phyloP scores from a whole-genome alignment of 1,284 basidiomycete species.

The Sphagnurus paluster region DNA sequence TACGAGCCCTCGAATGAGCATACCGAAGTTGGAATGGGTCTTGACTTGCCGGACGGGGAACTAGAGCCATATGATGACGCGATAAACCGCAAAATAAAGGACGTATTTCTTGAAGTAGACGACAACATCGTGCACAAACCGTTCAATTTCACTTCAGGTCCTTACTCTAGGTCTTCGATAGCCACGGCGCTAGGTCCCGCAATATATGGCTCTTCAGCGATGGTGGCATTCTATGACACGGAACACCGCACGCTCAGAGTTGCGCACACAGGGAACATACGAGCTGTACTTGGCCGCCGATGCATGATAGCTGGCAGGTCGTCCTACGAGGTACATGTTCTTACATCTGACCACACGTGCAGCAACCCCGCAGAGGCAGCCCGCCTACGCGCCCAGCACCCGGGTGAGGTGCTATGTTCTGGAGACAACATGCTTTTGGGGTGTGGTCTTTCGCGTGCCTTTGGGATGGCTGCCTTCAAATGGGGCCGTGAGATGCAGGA shows the following conservation, averaged over 20 bases:
- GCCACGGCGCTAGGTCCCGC: slow-evolving; percentile 19
- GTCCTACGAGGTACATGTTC: slow-evolving; percentile 50
- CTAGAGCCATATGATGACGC: slow-evolving; percentile 17
- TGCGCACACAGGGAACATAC: slow-evolving; percentile 57
- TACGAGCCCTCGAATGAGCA: slow-evolving; percentile 9
- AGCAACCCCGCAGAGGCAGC: slow-evolving; percentile 29
- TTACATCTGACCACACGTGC: slow-evolving; percentile 55
- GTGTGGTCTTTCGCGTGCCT: slow-evolving; percentile 31
- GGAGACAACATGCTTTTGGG: slow-evolving; percentile 22
- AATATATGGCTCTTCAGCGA: slow-evolving; percentile 30
- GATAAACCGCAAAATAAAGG: slow-evolving; percentile 27
- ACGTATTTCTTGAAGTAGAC: slow-evolving; percentile 28
- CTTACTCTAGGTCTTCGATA: slow-evolving; percentile 16
- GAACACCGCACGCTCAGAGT: slow-evolving; percentile 41
- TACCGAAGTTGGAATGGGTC: slow-evolving; percentile 11
- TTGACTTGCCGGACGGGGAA: not conserved
- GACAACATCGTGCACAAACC: slow-evolving; percentile 26
- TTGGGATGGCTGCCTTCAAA: slow-evolving; percentile 36
- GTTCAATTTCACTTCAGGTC: slow-evolving; percentile 17
- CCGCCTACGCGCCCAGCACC: slow-evolving; percentile 19
- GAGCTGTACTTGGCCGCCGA: slow-evolving; percentile 60
- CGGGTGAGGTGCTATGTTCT: not conserved
- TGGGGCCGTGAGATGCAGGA: slow-evolving; percentile 33
- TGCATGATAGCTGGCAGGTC: slow-evolving; percentile 28
- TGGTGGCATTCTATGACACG: slow-evolving; percentile 48